phyloP scores from a whole-genome alignment of 768 basidiomycete genomes.

The Lactarius trivialis region DNA sequence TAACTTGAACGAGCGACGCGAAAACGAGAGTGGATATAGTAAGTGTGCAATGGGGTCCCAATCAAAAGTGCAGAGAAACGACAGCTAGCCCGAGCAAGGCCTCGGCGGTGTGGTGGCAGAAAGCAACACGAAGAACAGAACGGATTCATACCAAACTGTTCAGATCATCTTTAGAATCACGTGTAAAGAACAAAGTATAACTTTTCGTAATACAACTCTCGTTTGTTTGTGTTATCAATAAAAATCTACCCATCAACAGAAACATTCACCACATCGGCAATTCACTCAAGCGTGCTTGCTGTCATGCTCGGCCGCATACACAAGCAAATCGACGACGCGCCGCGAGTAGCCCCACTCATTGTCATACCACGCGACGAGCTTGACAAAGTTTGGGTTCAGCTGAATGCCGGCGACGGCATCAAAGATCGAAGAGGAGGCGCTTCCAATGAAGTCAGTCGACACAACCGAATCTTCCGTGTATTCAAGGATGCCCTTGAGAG shows the following conservation, averaged over 20 bases:
- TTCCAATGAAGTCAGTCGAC: conserved; percentile 87
- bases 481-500: conserved; percentile 66
- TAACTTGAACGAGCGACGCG: conserved; percentile 9
- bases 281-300: conserved; percentile 22
- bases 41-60: conserved; percentile 10
- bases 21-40: conserved; percentile 12
- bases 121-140: conserved; percentile 15
- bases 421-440: conserved; percentile 79
- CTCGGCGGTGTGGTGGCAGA: conserved; percentile 13
- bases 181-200: not conserved
- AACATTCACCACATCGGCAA: not conserved
- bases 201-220: conserved; percentile 5
- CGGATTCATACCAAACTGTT: conserved; percentile 11
- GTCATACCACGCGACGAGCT: conserved; percentile 94
- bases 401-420: conserved; percentile 91
- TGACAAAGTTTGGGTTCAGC: conserved; percentile 90
- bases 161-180: conserved; percentile 8
- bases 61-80: conserved; percentile 4
- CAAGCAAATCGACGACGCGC: conserved; percentile 86
- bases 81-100: conserved; percentile 6
- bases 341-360: conserved; percentile 94
- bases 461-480: conserved; percentile 95
- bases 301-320: conserved; percentile 75
- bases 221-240: conserved; percentile 12
- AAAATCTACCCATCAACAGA: conserved; percentile 10